Conservation (phyloP, 139 green algal species). For the Prasinococcaceae sp. region DNA sequence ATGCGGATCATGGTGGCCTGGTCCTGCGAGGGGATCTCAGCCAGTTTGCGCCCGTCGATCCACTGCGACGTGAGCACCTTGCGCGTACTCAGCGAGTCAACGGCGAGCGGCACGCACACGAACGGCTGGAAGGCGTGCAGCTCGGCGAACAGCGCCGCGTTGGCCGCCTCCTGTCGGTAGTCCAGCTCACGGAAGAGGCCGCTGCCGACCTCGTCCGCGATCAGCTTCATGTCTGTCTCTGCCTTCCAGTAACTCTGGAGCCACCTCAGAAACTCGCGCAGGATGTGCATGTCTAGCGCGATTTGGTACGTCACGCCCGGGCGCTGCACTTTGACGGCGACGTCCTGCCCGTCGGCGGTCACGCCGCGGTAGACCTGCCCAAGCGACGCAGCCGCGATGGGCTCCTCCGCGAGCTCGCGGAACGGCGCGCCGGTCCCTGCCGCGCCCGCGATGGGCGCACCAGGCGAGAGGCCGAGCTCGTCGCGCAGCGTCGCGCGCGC, state of each 20-base stretch:
- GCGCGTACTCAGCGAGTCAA: constrained; percentile 1
- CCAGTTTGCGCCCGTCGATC: constrained; percentile 15
- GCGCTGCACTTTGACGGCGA: constrained; percentile 36
- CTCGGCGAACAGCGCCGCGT: constrained; percentile 14
- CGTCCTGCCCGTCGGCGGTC: neutral
- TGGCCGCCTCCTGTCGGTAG: constrained; percentile 19
- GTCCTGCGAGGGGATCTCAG: constrained; percentile 8
- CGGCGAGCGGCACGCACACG: constrained; percentile 4
- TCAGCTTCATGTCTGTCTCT: too few relatives aligned
- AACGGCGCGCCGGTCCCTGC: neutral
- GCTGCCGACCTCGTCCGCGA: constrained; percentile 21
- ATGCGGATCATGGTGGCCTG: constrained; percentile 15
- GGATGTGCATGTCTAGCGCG: constrained; percentile 25
- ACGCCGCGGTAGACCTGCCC: constrained; percentile 34
- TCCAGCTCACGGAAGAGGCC: constrained; percentile 25
- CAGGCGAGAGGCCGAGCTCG: constrained; percentile 1
- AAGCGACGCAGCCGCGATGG: constrained; percentile 31
- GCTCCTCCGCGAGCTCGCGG: constrained; percentile 5
- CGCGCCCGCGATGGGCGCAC: neutral
- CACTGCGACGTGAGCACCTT: constrained; percentile 20
- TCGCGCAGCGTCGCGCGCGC: constrained; percentile 3
- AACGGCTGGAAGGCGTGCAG: constrained; percentile 15
- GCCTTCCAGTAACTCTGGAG: constrained; percentile 8
- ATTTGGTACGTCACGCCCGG: constrained; percentile 16
- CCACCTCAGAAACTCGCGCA: constrained; percentile 12